Evolutionary conservation across 768 basidiomycete genomes (phyloP).

Genomic region (Boletus tylopilopsis): DNA sequence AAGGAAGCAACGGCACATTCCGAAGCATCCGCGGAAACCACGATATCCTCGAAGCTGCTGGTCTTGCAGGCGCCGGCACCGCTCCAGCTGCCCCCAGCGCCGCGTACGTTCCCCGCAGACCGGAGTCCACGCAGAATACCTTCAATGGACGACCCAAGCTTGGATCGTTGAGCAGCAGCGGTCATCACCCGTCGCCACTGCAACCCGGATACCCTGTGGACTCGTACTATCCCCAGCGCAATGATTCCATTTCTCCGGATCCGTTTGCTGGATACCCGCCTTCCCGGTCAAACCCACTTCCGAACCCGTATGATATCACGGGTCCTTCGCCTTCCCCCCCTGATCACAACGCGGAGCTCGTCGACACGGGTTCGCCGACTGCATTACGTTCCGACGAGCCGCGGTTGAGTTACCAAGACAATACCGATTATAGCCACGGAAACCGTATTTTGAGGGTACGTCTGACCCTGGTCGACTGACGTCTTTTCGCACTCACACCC

Average conservation of each 20-base stretch:
- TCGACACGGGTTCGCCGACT: slow-evolving; percentile 4
- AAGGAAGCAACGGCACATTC: slow-evolving; percentile 9
- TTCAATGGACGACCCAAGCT: slow-evolving; percentile 18
- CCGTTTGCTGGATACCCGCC: slow-evolving; percentile 31
- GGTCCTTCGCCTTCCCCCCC: slow-evolving; percentile 13
- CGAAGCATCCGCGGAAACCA: slow-evolving; percentile 23
- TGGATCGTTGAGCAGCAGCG: slow-evolving; percentile 16
- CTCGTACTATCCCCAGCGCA: slow-evolving; percentile 22
- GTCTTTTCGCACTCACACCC: not conserved
- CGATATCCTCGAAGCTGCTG: slow-evolving; percentile 29
- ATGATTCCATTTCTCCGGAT: slow-evolving; percentile 19
- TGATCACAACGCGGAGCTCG: slow-evolving; percentile 6
- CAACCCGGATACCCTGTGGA: slow-evolving; percentile 28
- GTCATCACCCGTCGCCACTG: slow-evolving; percentile 12
- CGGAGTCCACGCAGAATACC: slow-evolving; percentile 25
- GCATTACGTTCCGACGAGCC: slow-evolving; percentile 14
- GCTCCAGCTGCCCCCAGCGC: not conserved
- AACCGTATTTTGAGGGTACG: slow-evolving; percentile 28
- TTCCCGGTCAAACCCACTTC: slow-evolving; percentile 1
- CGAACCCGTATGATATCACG: slow-evolving; percentile 18
- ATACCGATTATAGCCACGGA: slow-evolving; percentile 27
- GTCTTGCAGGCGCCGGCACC: slow-evolving; percentile 14
- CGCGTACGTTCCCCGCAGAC: slow-evolving; percentile 19
- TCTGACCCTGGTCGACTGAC: not conserved
- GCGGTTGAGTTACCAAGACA: slow-evolving; percentile 30